phyloP scores from a whole-genome alignment of 2,329 filamentous ascomycete genomes.

The Phyllosticta citribraziliensis region DNA sequence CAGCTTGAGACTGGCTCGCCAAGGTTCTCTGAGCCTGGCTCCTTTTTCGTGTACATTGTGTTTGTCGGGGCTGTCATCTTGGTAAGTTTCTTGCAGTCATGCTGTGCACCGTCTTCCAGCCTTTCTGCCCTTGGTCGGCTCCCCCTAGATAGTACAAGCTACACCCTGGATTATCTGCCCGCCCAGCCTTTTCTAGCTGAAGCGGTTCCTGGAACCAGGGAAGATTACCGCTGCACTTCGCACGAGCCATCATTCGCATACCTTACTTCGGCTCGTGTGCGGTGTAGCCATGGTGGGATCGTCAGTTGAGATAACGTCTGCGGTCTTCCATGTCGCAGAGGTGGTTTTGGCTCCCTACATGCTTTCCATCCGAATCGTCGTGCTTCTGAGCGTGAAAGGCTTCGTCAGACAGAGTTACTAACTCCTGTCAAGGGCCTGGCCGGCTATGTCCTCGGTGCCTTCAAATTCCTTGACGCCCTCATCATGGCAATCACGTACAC shows the following conservation, averaged over 20 bases:
- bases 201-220: conserved; percentile 9
- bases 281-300: conserved; percentile 44
- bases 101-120: neutral
- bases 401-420: neutral
- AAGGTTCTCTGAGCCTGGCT: conserved; percentile 65
- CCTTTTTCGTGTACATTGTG: conserved; percentile 69
- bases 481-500: conserved; percentile 77
- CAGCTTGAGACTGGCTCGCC: conserved; percentile 62
- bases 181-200: conserved; percentile 40
- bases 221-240: conserved; percentile 32
- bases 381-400: neutral
- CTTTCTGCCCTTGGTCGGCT: conserved; percentile 13
- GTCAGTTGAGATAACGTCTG: conserved; percentile 43
- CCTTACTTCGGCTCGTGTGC: conserved; percentile 32
- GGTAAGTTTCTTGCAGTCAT: conserved; percentile 50
- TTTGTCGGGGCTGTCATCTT: conserved; percentile 64
- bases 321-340: conserved; percentile 44
- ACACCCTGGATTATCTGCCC: conserved; percentile 53
- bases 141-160: neutral
- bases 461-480: conserved; percentile 51
- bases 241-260: conserved; percentile 43
- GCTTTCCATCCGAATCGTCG: conserved; percentile 12
- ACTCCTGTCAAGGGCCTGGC: conserved; percentile 30
- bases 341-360: conserved; percentile 61
- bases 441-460: conserved; percentile 41